A percentile compares a stretch with the other conserved stretches of the same genome.
These are phyloP conservation scores for Daldinia sp. DNA, from an alignment of 2,329 filamentous ascomycete genomes.

Conservation along the genomic window DNA sequence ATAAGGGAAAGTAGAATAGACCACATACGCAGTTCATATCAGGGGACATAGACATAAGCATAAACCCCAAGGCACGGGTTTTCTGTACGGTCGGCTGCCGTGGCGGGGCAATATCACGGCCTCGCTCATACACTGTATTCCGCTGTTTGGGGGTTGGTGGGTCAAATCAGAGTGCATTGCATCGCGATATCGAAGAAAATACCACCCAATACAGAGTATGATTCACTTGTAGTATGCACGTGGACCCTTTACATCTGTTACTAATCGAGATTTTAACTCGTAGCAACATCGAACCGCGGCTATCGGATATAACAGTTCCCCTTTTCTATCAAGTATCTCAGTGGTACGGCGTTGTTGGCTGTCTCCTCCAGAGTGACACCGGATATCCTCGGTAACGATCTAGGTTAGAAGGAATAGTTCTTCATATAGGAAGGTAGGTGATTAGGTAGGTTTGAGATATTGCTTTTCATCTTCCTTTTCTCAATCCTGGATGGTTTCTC, in stretches of 20 bases:
- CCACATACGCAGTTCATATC: background rate
- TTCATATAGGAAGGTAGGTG: too few species aligned
- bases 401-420: background rate
- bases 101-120: background rate
- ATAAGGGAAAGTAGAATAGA: background rate
- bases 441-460: background rate
- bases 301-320: constrained; percentile 1
- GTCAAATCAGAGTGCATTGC: background rate
- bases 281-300: background rate
- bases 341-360: background rate
- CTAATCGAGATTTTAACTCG: background rate
- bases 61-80: too few species aligned
- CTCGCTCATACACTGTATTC: background rate
- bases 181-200: background rate
- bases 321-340: background rate
- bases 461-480: background rate
- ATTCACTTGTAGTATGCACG: background rate
- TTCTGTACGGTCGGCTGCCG: background rate
- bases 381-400: background rate
- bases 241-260: background rate
- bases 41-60: background rate
- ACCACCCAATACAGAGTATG: background rate
- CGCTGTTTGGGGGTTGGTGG: background rate
- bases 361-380: background rate
- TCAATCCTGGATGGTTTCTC: background rate